Base-by-base conservation (phyloP, 768 basidiomycete genomes). In the Hirschioporus abietinus region DNA sequence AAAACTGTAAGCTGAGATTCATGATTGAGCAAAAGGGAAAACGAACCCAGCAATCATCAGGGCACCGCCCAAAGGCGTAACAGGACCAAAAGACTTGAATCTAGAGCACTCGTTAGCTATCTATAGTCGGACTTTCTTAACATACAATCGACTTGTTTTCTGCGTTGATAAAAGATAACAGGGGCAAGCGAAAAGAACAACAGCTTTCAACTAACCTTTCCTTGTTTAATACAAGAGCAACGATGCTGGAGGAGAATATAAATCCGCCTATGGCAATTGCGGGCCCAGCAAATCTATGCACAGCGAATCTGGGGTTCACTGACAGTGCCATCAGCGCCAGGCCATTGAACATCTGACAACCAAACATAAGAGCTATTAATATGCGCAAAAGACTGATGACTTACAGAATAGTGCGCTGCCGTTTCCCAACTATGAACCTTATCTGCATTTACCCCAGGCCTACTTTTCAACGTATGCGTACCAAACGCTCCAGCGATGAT, bases 11-110 rank as follows among this genome's bases (percentile, higher is more conserved):
- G 42, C 1, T 52, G 12, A 5, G 20, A 52, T 5, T 15, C 42
- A 52, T 15, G 42, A 52, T 3, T 12, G 42, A 52, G 30, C 30
- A 52, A 52, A 52, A 15, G 20, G 12, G 42, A 52, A 10, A 15
- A 69, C 86, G 77, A 71, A 90, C 88, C 90, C 90, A 35, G 85
- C 84, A 70, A 90, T 88, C 86, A 88, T 86, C 0, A 85, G 63
- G 23, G 82, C 65, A 2, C 85, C 90, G 1, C 89, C 90, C 8
- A 91, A 70, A 0, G 90, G 90, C 30, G 89, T 91, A 63, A 88
- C 76, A 8, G 88, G 88, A 0, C 88, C 90, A 25, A 90, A 69
- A 67, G 82, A 78, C 68, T 74, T 83, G 68, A 85, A 74, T 52
- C 82, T 84, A 68, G 20, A 61, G 20, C 20, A 61, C 15, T 15